Evolutionary conservation across 257 asterid genomes (phyloP), one percentile per base, ranked within the genome.

Genomic region (Linderniella brevidens): DNA sequence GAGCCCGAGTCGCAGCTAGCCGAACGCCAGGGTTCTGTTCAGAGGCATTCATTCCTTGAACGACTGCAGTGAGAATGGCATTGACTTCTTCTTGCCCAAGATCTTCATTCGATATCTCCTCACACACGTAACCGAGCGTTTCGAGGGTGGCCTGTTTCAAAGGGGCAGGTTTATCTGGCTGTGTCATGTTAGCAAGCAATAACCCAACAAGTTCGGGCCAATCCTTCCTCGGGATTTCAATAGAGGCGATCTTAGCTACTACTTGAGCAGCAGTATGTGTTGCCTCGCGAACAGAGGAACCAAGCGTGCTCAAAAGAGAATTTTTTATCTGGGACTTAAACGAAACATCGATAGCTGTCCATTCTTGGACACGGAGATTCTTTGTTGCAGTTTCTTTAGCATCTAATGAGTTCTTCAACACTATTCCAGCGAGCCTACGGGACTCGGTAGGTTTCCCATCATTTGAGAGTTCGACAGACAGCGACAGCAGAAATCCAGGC

Each of bases 51-150:
- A 84, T 86, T 52, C 96, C 96, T 55, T 79, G 92, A 40, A 72
- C 86, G 54, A 86, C 92, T 6, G 94, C 94, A 29, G 96, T 86
- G 25, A 86, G 69, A 49, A 86, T 72, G 39, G 77, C 69, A 36
- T 86, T 86, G 10, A 86, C 96, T 70, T 81, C 92, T 4, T 76
- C 85, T 68, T 86, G 94, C 46, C 52, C 73, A 29, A 86, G 76
- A 69, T 76, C 96, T 37, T 59, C 76, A 40, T 69, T 67, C 40
- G 92, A 76, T 59, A 86, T 78, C 72, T 81, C 96, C 70, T 86
- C 96, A 52, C 96, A 86, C 18, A 86, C 86, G 41, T 74, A 86
- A 37, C 96, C 94, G 29, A 86, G 88, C 4, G 94, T 68, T 69
- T 81, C 96, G 51, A 86, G 49, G 19, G 96, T 81, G 14, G 96